Evolutionary conservation across 164 flowering plant genomes (phyloP).

Genomic region (Annona squamosa): DNA sequence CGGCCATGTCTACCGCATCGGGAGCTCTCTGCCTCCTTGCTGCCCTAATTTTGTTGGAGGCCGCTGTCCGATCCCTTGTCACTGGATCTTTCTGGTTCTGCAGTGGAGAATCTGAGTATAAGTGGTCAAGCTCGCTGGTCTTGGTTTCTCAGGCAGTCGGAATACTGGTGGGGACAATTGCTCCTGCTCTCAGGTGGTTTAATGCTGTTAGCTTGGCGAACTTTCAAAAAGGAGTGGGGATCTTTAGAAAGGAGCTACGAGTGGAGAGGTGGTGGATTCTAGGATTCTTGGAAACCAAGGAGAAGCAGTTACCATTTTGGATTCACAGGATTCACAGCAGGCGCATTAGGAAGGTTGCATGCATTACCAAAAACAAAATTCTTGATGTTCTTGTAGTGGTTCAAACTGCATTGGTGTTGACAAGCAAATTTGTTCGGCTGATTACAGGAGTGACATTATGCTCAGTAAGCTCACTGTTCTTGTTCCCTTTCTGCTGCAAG

Average conservation of each 20-base stretch:
- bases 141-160: not conserved
- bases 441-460: slow-evolving; percentile 26
- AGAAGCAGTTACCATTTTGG: slow-evolving; percentile 5
- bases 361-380: not conserved
- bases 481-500: slow-evolving; percentile 10
- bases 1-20: slow-evolving; percentile 42
- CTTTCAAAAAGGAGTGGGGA: not conserved
- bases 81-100: slow-evolving; percentile 33
- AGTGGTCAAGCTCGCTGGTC: slow-evolving; percentile 31
- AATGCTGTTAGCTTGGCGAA: not conserved
- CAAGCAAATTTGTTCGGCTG: slow-evolving; percentile 31
- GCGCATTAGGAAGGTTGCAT: not conserved
- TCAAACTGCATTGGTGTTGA: slow-evolving; percentile 33
- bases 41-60: slow-evolving; percentile 33
- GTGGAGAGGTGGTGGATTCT: slow-evolving; percentile 35
- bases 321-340: not conserved
- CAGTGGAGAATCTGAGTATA: slow-evolving; percentile 45
- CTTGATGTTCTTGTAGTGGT: slow-evolving; percentile 23
- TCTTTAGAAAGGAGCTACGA: slow-evolving; percentile 5
- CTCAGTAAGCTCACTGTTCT: not conserved
- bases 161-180: not conserved
- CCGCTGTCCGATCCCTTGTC: slow-evolving; percentile 31
- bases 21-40: slow-evolving; percentile 46
- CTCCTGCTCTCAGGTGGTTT: slow-evolving; percentile 5
- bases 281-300: slow-evolving; percentile 19